Conservation (phyloP, 768 basidiomycete genomes). For the Lactifluus hygrophoroides region DNA sequence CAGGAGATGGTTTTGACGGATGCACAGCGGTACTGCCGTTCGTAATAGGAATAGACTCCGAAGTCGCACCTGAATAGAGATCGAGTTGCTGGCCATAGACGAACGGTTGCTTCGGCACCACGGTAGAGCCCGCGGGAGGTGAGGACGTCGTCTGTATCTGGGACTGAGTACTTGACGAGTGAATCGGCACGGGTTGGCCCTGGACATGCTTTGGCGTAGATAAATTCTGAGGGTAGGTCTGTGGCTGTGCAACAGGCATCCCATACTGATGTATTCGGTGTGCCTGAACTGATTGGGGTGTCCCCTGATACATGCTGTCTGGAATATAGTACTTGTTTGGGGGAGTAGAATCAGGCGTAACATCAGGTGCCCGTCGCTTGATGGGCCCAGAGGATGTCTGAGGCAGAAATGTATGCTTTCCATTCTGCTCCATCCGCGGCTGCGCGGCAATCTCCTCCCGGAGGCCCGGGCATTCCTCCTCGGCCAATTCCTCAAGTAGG, state of each 20-base stretch:
- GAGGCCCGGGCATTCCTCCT: slow-evolving; percentile 50
- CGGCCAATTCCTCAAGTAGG: slow-evolving; percentile 47
- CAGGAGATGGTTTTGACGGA: slow-evolving; percentile 17
- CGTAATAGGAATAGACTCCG: slow-evolving; percentile 1
- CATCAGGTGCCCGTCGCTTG: slow-evolving; percentile 18
- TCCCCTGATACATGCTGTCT: slow-evolving; percentile 12
- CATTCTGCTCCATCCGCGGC: slow-evolving; percentile 22
- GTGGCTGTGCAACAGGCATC: slow-evolving; percentile 12
- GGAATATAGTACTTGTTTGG: slow-evolving; percentile 18
- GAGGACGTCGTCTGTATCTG: slow-evolving; percentile 4
- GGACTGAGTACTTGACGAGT: slow-evolving; percentile 2
- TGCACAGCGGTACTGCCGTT: slow-evolving; percentile 22
- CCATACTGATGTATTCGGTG: slow-evolving; percentile 12
- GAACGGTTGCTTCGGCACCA: slow-evolving; percentile 5
- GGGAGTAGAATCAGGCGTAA: slow-evolving; percentile 15
- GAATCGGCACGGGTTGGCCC: slow-evolving; percentile 13
- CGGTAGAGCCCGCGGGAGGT: neutral
- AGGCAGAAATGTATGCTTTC: slow-evolving; percentile 1
- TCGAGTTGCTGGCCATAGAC: slow-evolving; percentile 7
- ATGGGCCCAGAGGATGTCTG: slow-evolving; percentile 14
- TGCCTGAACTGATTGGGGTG: neutral
- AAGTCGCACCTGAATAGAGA: slow-evolving; percentile 1
- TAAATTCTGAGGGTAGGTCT: slow-evolving; percentile 18
- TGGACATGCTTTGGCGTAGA: slow-evolving; percentile 17
- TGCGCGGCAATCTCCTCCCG: slow-evolving; percentile 48